Conservation (phyloP, 2,329 filamentous ascomycete species). For the Ascochyta pisi region DNA sequence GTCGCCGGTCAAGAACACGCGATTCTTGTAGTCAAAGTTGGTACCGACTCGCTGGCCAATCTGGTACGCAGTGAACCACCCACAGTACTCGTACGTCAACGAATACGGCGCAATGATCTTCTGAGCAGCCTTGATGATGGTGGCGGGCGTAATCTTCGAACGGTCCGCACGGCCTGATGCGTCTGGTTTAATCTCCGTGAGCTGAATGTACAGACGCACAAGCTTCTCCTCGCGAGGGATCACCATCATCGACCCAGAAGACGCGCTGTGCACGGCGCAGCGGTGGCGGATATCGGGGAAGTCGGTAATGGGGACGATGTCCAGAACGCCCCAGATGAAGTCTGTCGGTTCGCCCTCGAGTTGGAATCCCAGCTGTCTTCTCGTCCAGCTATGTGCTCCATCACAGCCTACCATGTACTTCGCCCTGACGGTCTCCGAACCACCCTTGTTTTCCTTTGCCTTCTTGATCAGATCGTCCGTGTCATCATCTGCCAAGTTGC, state of each 20-base stretch:
- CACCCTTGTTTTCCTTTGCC: constrained; percentile 46
- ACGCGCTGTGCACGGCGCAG: constrained; percentile 64
- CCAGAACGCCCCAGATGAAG: constrained; percentile 61
- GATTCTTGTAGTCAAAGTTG: constrained; percentile 61
- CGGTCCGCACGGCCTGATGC: constrained; percentile 60
- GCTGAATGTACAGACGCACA: constrained; percentile 70
- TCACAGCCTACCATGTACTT: constrained; percentile 74
- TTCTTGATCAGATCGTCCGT: constrained; percentile 60
- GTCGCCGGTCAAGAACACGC: constrained; percentile 75
- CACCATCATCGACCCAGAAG: constrained; percentile 67
- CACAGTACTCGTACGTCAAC: constrained; percentile 67
- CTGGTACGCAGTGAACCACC: constrained; percentile 73
- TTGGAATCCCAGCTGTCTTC: constrained; percentile 63
- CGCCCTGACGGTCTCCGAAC: constrained; percentile 56
- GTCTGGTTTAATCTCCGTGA: constrained; percentile 58
- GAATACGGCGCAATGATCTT: constrained; percentile 72
- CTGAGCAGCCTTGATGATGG: constrained; percentile 68
- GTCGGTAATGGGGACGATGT: constrained; percentile 62
- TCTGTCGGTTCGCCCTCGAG: constrained; percentile 64
- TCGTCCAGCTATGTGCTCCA: constrained; percentile 71
- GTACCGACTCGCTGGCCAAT: constrained; percentile 70
- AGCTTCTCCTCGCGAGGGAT: constrained; percentile 70
- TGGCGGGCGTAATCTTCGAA: constrained; percentile 67
- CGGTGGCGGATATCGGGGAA: constrained; percentile 67
- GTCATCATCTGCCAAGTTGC: constrained; percentile 64